Evolutionary conservation across 2,329 filamentous ascomycete species (phyloP), one percentile per base, ranked within the genome.

Genomic region (Shiraia sp.): DNA sequence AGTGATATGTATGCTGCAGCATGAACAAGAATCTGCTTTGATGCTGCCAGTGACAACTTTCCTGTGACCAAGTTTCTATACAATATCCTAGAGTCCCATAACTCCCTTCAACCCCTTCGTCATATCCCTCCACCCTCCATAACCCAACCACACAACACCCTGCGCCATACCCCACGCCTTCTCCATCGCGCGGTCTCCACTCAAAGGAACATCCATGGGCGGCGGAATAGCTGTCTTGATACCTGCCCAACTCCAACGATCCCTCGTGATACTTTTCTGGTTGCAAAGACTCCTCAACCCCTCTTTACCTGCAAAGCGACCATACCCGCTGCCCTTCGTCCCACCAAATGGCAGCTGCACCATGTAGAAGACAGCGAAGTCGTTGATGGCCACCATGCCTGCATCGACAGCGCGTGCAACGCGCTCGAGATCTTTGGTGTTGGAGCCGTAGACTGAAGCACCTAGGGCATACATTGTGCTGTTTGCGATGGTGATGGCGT

Each of bases 271-370:
- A 42, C 86, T 83, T 75, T 99, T 99, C 51, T 84, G 69, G 70
- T 97, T 96, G 69, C 90, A 96, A 40, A 99, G 65, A 3, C 85
- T 85, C 25, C 89, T 79, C 15, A 99, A 72, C 0, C 93, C 93
- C 67, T 99, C 93, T 53, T 88, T 85, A 16, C 90, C 93, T 0
- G 90, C 92, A 71, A 99, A 99, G 2, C 92, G 80, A 1, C 93
- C 93, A 67, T 97, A 97, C 0, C 75, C 93, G 16, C 88, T 95
- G 1, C 90, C 92, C 43, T 82, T 83, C n/a, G 88, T 83, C 39
- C 91, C 93, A 26, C 93, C 93, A 70, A 99, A 99, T 0, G 93
- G 93, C 27, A 99, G 74, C 71, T 96, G 90, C 6, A 95, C 91
- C 37, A 92, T 90, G 65, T 99, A 99, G 69, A 85, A 96, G 19